Evolutionary conservation across 768 basidiomycete genomes (phyloP).

Genomic region (Lentinus brumalis): DNA sequence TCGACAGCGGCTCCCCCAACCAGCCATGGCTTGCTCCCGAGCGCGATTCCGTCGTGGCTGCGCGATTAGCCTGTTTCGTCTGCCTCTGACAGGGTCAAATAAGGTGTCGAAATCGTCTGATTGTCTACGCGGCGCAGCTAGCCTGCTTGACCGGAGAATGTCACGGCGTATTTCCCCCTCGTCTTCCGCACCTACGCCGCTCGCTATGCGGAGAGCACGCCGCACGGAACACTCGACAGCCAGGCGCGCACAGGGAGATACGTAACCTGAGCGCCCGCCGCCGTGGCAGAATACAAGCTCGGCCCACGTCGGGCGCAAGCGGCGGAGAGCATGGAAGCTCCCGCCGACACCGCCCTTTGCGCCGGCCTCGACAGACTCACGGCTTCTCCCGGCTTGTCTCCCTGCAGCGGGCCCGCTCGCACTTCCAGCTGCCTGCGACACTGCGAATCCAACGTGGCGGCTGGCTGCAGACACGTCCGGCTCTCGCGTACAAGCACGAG

Average conservation of each 20-base stretch:
- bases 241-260: background rate
- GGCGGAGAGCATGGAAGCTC: background rate
- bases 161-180: too few relatives aligned
- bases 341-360: background rate
- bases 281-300: background rate
- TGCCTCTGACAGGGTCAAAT: too few relatives aligned
- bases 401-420: background rate
- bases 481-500: too few relatives aligned
- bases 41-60: background rate
- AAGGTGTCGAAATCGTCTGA: too few relatives aligned
- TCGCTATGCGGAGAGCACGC: background rate
- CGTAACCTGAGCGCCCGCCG: background rate
- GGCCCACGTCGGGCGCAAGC: background rate
- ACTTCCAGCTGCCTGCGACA: too few relatives aligned
- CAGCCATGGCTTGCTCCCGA: background rate
- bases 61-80: background rate
- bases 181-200: too few relatives aligned
- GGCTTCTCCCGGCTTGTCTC: background rate
- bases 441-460: too few relatives aligned
- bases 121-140: too few relatives aligned
- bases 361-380: background rate
- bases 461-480: too few relatives aligned
- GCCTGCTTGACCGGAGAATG: too few relatives aligned
- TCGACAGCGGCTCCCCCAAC: background rate
- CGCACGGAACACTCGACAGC: background rate